These are phyloP conservation scores for Salix purpurea DNA, from an alignment of 345 rosid species.

Conservation along the genomic window DNA sequence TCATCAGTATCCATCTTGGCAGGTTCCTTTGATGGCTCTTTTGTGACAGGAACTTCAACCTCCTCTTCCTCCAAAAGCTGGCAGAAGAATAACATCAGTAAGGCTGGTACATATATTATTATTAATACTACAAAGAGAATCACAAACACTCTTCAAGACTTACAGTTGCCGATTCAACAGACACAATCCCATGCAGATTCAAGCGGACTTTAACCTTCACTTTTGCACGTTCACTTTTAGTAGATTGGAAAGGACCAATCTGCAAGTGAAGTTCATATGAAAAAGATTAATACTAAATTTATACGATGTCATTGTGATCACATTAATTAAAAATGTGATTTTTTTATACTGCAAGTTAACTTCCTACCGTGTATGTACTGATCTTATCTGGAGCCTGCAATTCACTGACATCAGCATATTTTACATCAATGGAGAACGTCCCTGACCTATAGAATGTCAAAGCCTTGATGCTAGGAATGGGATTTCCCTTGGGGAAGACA, in stretches of 20 bases:
- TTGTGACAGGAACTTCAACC: conserved; percentile 68
- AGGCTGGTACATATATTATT: not conserved
- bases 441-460: conserved; percentile 74
- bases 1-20: conserved; percentile 80
- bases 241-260: conserved; percentile 90
- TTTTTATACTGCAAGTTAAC: not conserved
- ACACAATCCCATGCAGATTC: conserved; percentile 79
- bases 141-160: conserved; percentile 18
- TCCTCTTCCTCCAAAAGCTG: conserved; percentile 98
- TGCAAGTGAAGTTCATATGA: conserved; percentile 22
- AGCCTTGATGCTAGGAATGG: conserved; percentile 81
- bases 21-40: conserved; percentile 50
- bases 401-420: conserved; percentile 57
- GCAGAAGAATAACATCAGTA: conserved; percentile 5
- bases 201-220: conserved; percentile 83
- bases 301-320: not conserved
- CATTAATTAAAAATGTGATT: not conserved
- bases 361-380: conserved; percentile 68
- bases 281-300: not conserved
- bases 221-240: conserved; percentile 69
- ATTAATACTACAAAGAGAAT: not conserved
- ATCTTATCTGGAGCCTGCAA: conserved; percentile 70
- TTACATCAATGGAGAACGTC: conserved; percentile 75
- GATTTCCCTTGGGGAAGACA: conserved; percentile 85
- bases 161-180: conserved; percentile 82